Evolutionary conservation across 2,329 filamentous ascomycete species (phyloP).

Genomic region (Zymoseptoria ardabiliae): DNA sequence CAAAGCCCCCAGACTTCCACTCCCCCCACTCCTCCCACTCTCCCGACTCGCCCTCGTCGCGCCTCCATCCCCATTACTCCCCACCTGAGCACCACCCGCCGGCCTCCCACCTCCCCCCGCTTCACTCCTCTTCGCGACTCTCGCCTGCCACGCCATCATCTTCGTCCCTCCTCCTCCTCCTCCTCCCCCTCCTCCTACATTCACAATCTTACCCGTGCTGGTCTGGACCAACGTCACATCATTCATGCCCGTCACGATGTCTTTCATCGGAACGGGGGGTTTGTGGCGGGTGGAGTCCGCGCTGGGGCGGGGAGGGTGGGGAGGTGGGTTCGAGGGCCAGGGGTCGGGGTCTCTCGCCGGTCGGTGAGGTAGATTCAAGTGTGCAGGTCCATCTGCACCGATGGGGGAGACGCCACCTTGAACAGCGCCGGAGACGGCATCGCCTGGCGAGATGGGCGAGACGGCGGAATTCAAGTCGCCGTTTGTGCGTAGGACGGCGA

Average conservation of each 20-base stretch:
- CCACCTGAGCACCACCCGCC: slow-evolving; percentile 15
- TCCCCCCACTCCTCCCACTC: slow-evolving; percentile 22
- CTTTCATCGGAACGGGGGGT: background rate
- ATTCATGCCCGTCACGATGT: background rate
- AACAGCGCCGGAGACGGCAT: background rate
- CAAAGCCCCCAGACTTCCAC: slow-evolving; percentile 20
- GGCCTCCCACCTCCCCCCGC: slow-evolving; percentile 20
- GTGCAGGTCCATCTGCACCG: background rate
- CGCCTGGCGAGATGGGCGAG: background rate
- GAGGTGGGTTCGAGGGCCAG: background rate
- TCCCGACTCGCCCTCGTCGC: slow-evolving; percentile 18
- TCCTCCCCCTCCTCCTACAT: background rate
- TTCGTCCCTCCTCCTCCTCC: slow-evolving; percentile 1
- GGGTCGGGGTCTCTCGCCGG: too few relatives aligned
- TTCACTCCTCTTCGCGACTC: slow-evolving; percentile 24
- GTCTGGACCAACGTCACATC: background rate
- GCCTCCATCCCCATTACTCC: too few relatives aligned
- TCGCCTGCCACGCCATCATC: slow-evolving; percentile 25
- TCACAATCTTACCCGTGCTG: background rate
- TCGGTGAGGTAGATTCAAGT: too few relatives aligned
- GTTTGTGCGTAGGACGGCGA: slow-evolving; percentile 33
- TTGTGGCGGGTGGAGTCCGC: background rate
- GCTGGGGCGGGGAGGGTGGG: background rate
- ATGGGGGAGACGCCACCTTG: background rate
- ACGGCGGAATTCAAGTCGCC: slow-evolving; percentile 27